Conservation (phyloP, 768 basidiomycete genomes). For the Coprinellus aureogranulatus region DNA sequence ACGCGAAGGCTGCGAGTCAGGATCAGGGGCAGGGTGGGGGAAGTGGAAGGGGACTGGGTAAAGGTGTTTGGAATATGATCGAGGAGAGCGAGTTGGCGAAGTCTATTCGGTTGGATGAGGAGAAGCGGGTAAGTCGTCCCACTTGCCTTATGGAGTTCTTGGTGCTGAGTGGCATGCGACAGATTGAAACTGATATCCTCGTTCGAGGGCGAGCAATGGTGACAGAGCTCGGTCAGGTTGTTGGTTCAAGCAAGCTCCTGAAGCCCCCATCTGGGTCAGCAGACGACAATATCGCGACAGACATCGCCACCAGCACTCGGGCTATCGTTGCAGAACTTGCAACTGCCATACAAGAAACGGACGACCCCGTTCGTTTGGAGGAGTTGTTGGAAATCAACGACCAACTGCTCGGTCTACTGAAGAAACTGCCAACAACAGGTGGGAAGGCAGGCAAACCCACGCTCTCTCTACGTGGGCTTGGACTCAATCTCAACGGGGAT, state of each 20-base stretch:
- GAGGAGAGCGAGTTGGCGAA: constrained; percentile 82
- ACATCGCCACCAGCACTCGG: constrained; percentile 46
- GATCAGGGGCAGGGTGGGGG: constrained; percentile 12
- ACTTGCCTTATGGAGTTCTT: not conserved
- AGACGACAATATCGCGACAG: constrained; percentile 18
- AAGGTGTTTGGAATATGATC: constrained; percentile 81
- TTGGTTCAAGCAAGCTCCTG: not conserved
- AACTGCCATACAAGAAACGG: constrained; percentile 50
- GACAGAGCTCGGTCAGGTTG: constrained; percentile 33
- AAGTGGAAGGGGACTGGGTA: constrained; percentile 56
- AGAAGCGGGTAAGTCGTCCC: constrained; percentile 44
- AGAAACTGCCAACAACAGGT: constrained; percentile 37
- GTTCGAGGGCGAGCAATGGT: constrained; percentile 46
- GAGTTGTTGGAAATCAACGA: constrained; percentile 75
- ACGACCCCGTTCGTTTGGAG: constrained; percentile 60
- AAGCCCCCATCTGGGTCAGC: constrained; percentile 16
- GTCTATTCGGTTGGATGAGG: constrained; percentile 57
- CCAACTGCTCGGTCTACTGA: constrained; percentile 55
- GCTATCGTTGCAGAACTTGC: constrained; percentile 53
- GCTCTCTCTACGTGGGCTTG: constrained; percentile 45
- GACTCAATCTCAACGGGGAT: constrained; percentile 35
- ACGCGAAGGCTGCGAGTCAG: constrained; percentile 26
- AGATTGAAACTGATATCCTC: constrained; percentile 47
- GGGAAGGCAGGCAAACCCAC: constrained; percentile 30
- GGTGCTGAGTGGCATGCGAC: not conserved